These are phyloP conservation scores for Irpex rosettiformis DNA, from an alignment of 1,284 basidiomycete species.

Conservation along the genomic window DNA sequence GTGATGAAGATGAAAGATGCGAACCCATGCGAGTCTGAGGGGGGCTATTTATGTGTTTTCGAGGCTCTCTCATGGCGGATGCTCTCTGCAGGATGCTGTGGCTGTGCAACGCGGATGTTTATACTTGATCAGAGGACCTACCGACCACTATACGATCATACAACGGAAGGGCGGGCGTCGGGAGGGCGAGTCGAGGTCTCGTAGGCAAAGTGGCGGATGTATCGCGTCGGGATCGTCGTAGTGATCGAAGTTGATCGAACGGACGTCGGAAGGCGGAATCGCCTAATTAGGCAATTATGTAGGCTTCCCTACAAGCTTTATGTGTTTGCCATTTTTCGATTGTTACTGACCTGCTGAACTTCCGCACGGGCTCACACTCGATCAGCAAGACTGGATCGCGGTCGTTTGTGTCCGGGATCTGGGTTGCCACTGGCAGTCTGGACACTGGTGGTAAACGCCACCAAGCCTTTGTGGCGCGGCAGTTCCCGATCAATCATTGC, in stretches of 20 bases:
- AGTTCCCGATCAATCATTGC: not conserved
- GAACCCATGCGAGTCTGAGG: not conserved
- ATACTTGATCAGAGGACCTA: not conserved
- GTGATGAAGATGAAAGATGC: slow-evolving; percentile 2
- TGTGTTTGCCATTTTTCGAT: not conserved
- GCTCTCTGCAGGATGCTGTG: not conserved
- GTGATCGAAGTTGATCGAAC: not conserved
- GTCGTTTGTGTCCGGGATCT: no score
- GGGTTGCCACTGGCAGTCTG: no score
- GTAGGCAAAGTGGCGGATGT: no score
- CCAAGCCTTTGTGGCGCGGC: not conserved
- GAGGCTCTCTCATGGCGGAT: not conserved
- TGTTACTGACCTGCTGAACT: not conserved
- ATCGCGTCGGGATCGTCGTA: no score
- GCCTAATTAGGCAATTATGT: not conserved
- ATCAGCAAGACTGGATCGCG: no score
- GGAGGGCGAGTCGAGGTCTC: no score
- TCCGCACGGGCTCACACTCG: not conserved
- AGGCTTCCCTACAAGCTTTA: not conserved
- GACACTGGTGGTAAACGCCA: not conserved
- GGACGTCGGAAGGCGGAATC: not conserved
- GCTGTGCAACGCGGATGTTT: not conserved
- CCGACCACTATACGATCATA: not conserved
- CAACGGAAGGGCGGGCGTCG: not conserved
- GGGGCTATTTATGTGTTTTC: slow-evolving; percentile 5